Conservation (phyloP, 1,284 basidiomycete species). For the Heterobasidion annosum region DNA sequence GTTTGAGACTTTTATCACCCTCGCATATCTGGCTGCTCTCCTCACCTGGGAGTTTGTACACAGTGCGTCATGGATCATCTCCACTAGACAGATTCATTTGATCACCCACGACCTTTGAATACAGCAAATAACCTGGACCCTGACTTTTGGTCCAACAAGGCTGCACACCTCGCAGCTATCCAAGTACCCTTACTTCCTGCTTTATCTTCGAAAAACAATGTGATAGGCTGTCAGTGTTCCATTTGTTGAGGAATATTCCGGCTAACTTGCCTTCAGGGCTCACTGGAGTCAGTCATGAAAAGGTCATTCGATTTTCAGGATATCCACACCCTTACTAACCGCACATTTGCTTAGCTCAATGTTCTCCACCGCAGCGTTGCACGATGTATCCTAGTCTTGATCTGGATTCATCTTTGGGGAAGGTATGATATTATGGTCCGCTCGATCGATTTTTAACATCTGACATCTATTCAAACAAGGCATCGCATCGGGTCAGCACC, state of each 20-base stretch:
- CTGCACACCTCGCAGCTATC: conserved; percentile 24
- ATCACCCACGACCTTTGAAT: background rate
- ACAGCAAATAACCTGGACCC: conserved; percentile 13
- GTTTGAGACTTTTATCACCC: conserved; percentile 14
- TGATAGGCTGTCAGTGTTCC: conserved; percentile 23
- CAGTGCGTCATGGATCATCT: conserved; percentile 13
- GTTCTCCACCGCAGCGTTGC: conserved; percentile 19
- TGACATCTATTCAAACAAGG: no score
- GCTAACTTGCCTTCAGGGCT: conserved; percentile 16
- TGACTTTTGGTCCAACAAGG: conserved; percentile 18
- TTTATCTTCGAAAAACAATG: conserved; percentile 31
- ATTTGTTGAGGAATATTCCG: background rate
- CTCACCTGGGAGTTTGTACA: conserved; percentile 19
- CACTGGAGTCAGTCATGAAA: conserved; percentile 32
- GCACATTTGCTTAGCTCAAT: conserved; percentile 12
- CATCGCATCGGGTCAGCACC: no score
- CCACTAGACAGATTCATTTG: background rate
- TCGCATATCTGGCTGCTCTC: conserved; percentile 16
- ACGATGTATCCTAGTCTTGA: conserved; percentile 16
- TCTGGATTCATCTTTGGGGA: conserved; percentile 18
- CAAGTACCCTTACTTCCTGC: conserved; percentile 31
- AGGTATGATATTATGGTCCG: conserved; percentile 9
- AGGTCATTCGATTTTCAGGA: conserved; percentile 12
- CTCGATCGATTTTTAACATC: no score
- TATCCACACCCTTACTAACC: no score